Evolutionary conservation across 169 alveolate genomes (phyloP).

Genomic region (Plasmodium relictum): DNA sequence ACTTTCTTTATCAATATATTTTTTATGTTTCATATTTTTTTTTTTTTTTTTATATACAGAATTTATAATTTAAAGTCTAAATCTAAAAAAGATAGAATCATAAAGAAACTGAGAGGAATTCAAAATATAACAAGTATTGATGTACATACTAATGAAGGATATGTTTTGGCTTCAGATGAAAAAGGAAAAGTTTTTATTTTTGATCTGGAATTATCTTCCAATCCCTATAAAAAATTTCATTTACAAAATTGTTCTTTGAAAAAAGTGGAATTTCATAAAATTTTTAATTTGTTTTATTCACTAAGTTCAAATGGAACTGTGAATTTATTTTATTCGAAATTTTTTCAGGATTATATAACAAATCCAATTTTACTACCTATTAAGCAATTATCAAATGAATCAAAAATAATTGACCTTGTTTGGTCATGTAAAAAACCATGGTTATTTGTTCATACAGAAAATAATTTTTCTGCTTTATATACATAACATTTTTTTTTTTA

Average conservation of each 20-base stretch:
- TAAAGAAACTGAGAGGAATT: slow-evolving; percentile 69
- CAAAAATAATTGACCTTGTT: slow-evolving; percentile 49
- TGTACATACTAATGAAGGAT: slow-evolving; percentile 70
- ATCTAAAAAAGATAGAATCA: slow-evolving; percentile 36
- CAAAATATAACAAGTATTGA: slow-evolving; percentile 69
- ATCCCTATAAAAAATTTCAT: slow-evolving; percentile 76
- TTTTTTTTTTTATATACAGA: slow-evolving; percentile 2
- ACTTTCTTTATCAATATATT: neutral
- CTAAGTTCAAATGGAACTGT: slow-evolving; percentile 70
- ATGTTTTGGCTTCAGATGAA: slow-evolving; percentile 48
- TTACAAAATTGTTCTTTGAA: slow-evolving; percentile 39
- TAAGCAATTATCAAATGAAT: slow-evolving; percentile 33
- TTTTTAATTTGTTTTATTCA: slow-evolving; percentile 60
- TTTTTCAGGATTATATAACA: slow-evolving; percentile 75
- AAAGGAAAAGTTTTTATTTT: slow-evolving; percentile 66
- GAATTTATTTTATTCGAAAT: slow-evolving; percentile 74
- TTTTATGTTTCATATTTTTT: neutral
- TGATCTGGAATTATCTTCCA: slow-evolving; percentile 67
- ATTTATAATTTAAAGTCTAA: slow-evolving; percentile 62
- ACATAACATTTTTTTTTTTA: slow-evolving; percentile 37
- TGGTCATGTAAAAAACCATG: slow-evolving; percentile 76
- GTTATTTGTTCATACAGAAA: slow-evolving; percentile 66
- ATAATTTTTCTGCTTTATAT: slow-evolving; percentile 47
- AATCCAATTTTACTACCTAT: slow-evolving; percentile 76
- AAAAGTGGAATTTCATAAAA: slow-evolving; percentile 70